phyloP scores from a whole-genome alignment of 495 filamentous ascomycete genomes.

The Stereocaulon alpinum region DNA sequence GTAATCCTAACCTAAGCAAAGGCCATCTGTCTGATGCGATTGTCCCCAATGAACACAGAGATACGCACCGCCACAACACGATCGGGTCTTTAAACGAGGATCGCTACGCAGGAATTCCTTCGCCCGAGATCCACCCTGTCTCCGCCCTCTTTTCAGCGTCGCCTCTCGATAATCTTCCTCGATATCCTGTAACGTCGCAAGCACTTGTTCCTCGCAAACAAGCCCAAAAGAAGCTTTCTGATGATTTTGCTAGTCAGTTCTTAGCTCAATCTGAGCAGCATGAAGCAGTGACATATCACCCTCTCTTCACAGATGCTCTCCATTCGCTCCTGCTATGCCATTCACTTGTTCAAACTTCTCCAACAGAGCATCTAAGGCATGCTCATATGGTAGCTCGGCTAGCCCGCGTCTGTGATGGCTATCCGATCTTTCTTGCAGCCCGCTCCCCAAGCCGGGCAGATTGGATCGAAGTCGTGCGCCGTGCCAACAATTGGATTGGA shows the following conservation, averaged over 20 bases:
- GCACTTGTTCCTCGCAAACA: slow-evolving; percentile 17
- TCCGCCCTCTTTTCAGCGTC: slow-evolving; percentile 47
- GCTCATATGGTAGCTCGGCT: slow-evolving; percentile 70
- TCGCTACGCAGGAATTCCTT: slow-evolving; percentile 22
- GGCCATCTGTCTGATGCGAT: slow-evolving; percentile 28
- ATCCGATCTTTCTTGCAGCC: slow-evolving; percentile 66
- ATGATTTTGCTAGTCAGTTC: slow-evolving; percentile 28
- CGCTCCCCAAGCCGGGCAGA: slow-evolving; percentile 62
- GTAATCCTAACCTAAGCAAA: slow-evolving; percentile 25
- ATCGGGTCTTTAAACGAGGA: slow-evolving; percentile 14
- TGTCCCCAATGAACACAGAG: slow-evolving; percentile 14
- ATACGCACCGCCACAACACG: slow-evolving; percentile 1
- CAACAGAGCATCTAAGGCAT: slow-evolving; percentile 62
- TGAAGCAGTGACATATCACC: slow-evolving; percentile 69
- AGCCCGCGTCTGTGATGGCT: slow-evolving; percentile 62
- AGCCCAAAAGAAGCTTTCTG: slow-evolving; percentile 20
- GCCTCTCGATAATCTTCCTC: slow-evolving; percentile 45
- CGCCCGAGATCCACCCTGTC: slow-evolving; percentile 33
- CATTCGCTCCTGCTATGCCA: slow-evolving; percentile 66
- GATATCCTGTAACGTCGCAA: slow-evolving; percentile 41
- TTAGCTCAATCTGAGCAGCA: slow-evolving; percentile 28
- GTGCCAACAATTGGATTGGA: slow-evolving; percentile 53
- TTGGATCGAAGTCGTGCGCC: slow-evolving; percentile 66
- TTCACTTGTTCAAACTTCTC: slow-evolving; percentile 59
- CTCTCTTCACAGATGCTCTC: slow-evolving; percentile 62